Base-by-base conservation (phyloP, 768 basidiomycete genomes). In the Russula dissimulans region DNA sequence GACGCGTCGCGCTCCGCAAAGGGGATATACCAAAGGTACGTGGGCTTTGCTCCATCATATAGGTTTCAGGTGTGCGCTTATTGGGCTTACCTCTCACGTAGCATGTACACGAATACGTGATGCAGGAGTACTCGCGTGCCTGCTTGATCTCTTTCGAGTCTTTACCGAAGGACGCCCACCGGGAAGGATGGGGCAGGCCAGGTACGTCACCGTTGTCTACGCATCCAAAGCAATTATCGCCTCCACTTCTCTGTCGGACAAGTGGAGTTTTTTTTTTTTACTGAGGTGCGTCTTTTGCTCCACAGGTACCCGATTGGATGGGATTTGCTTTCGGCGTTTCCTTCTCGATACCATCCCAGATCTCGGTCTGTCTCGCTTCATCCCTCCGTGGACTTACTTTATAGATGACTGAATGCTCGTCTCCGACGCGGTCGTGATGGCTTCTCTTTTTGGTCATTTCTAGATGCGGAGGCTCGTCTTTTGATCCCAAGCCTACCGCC, bases 161-260 rank as follows among this genome's bases (percentile, higher is more conserved):
- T 34, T 77, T 84, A 62, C 89, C 89, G 22, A 82, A 81, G 70
- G 79, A 81, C 56, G 80, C 79, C 4, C 71, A 75, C 66, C 87
- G 86, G 65, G 80, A 82, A 45, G 89, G 89, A 12, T 91, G 89
- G 88, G 88, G 89, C 26, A 73, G 76, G 64, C 87, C 83, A 62
- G 85, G 86, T 84, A 66, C 43, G 77, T 59, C 53, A 6, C 52
- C 4, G n/a, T 26, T 26, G 22, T 26, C 22, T 26, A 26, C 22
- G 22, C 22, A 2, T 26, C 22, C 22, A 26, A 26, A 26, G 22
- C 22, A 26, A 26, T 26, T 26, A 26, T 26, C 22, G 22, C 22
- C 2, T 26, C 22, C 22, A 26, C 22, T 34, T 12, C 7, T 12
- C 10, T 32, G 5, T n/a, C 11, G n/a, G 34, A 36, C 34, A 5